Conservation (phyloP, 2,329 filamentous ascomycete species). For the Aplosporella prunicola region DNA sequence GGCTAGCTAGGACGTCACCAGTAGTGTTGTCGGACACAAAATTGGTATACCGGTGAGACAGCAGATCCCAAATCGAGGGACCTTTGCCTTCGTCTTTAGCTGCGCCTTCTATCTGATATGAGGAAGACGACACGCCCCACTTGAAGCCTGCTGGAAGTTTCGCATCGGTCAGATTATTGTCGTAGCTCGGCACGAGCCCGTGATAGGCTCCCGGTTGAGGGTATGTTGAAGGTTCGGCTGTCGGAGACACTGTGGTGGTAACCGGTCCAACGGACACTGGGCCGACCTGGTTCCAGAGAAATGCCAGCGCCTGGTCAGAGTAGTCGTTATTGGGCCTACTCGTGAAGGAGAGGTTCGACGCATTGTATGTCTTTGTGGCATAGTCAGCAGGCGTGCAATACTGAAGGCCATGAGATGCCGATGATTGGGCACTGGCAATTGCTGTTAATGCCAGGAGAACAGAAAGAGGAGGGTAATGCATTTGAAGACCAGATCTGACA, state of each 20-base stretch:
- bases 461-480: too few relatives aligned
- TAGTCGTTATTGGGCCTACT: too few relatives aligned
- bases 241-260: slow-evolving; percentile 34
- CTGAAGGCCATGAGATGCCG: too few relatives aligned
- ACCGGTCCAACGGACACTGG: slow-evolving; percentile 34
- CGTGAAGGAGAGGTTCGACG: too few relatives aligned
- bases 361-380: too few relatives aligned
- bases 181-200: slow-evolving; percentile 30
- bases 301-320: slow-evolving; percentile 37
- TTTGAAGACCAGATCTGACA: too few relatives aligned
- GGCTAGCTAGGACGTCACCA: slow-evolving; percentile 32
- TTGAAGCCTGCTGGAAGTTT: slow-evolving; percentile 35
- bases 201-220: slow-evolving; percentile 31
- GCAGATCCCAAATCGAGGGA: slow-evolving; percentile 35
- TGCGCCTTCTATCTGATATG: slow-evolving; percentile 37
- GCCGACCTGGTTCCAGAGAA: slow-evolving; percentile 38
- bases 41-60: slow-evolving; percentile 33
- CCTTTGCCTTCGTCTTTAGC: slow-evolving; percentile 35
- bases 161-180: slow-evolving; percentile 22
- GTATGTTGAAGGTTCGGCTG: slow-evolving; percentile 33
- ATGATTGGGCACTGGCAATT: too few relatives aligned
- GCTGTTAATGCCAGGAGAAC: too few relatives aligned
- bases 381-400: too few relatives aligned
- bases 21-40: slow-evolving; percentile 33
- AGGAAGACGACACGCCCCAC: slow-evolving; percentile 33